Evolutionary conservation across 352 stramenopile species (phyloP).

Genomic region (Pythium periplocum): DNA sequence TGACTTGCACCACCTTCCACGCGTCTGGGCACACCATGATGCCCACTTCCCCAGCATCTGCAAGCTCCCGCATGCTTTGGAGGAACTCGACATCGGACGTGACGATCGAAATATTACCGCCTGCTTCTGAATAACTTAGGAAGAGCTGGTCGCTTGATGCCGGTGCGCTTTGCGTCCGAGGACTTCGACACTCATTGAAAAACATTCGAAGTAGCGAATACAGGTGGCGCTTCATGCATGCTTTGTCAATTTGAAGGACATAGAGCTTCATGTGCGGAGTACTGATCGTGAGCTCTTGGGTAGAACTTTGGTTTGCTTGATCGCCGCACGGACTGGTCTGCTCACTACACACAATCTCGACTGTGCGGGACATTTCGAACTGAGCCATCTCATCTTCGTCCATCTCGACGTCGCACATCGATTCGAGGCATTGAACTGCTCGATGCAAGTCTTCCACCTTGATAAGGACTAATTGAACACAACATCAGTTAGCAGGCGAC

Average conservation of each 20-base stretch:
- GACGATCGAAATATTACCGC: conserved; percentile 50
- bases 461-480: conserved; percentile 33
- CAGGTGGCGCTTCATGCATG: conserved; percentile 42
- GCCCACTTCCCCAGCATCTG: conserved; percentile 29
- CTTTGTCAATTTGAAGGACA: conserved; percentile 49
- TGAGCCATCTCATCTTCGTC: conserved; percentile 23
- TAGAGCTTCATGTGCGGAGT: conserved; percentile 43
- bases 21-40: conserved; percentile 56
- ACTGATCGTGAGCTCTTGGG: conserved; percentile 39
- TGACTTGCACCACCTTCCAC: conserved; percentile 65
- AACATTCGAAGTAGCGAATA: conserved; percentile 49
- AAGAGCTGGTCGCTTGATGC: conserved; percentile 25
- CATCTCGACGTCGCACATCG: conserved; percentile 53
- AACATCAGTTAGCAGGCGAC: neutral
- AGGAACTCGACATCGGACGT: conserved; percentile 44
- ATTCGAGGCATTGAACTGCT: conserved; percentile 39
- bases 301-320: too few relatives aligned
- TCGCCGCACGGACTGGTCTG: too few relatives aligned
- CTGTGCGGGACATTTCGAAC: neutral
- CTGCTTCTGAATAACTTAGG: conserved; percentile 56
- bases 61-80: conserved; percentile 27
- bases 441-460: conserved; percentile 49
- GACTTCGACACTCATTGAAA: conserved; percentile 19
- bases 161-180: neutral
- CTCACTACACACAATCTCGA: neutral